Percentiles rank a stretch among this genome's conserved stretches.
phyloP scores from a whole-genome alignment of 306 rosid genomes.

The Trifolium dubium region DNA sequence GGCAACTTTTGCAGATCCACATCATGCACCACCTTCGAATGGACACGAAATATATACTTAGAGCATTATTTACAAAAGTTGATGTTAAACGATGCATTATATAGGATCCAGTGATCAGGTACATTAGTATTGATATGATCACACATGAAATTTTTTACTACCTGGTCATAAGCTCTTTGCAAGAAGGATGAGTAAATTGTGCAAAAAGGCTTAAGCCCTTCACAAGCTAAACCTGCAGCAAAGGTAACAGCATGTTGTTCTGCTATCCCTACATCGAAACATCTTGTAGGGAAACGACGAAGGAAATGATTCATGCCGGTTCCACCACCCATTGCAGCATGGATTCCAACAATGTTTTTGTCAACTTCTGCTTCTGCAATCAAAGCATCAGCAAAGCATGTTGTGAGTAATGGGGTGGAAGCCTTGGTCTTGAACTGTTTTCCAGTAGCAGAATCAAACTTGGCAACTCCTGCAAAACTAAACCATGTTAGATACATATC shows the following conservation, averaged over 20 bases:
- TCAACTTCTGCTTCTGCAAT: slow-evolving; percentile 90
- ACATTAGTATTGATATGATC: not conserved
- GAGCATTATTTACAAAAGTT: not conserved
- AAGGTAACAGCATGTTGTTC: slow-evolving; percentile 98
- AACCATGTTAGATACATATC: slow-evolving; percentile 22
- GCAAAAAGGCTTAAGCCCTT: slow-evolving; percentile 88
- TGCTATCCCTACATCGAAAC: slow-evolving; percentile 96
- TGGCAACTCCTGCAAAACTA: slow-evolving; percentile 70
- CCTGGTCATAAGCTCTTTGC: slow-evolving; percentile 98
- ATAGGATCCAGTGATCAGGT: not conserved
- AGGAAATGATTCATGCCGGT: slow-evolving; percentile 87
- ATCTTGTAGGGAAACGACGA: slow-evolving; percentile 82
- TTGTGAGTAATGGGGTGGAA: slow-evolving; percentile 68
- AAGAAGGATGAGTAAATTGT: slow-evolving; percentile 88
- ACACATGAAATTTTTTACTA: too few species aligned
- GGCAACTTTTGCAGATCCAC: slow-evolving; percentile 94
- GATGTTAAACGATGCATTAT: not conserved
- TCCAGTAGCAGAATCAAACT: slow-evolving; percentile 89
- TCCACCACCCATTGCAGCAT: slow-evolving; percentile 99
- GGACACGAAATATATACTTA: slow-evolving; percentile 6
- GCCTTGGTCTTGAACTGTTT: slow-evolving; percentile 71
- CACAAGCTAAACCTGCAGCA: slow-evolving; percentile 93
- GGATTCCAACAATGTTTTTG: slow-evolving; percentile 78
- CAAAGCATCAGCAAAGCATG: slow-evolving; percentile 89
- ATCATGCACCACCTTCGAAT: slow-evolving; percentile 84